Conservation (phyloP, 441 rosid genomes). For the Eutrema salsugineum region DNA sequence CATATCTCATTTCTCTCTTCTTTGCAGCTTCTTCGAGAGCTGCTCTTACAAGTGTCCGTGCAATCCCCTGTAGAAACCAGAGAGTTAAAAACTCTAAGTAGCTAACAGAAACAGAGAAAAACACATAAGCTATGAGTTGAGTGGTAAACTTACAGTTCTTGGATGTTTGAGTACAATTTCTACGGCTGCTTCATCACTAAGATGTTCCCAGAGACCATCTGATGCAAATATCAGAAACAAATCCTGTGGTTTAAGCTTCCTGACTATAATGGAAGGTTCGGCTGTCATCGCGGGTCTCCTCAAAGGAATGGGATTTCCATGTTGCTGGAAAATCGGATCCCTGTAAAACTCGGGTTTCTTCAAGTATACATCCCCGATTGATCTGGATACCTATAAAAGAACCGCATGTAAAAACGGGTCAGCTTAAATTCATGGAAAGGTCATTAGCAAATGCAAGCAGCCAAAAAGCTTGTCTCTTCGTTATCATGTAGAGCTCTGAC, state of each 20-base stretch:
- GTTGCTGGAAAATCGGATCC: conserved; percentile 54
- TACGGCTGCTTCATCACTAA: conserved; percentile 67
- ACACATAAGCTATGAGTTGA: not conserved
- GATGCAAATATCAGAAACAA: conserved; percentile 72
- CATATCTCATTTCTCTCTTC: conserved; percentile 75
- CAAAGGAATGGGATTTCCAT: conserved; percentile 54
- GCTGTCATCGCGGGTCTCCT: conserved; percentile 66
- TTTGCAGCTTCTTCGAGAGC: conserved; percentile 72
- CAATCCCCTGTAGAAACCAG: conserved; percentile 60
- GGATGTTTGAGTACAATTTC: conserved; percentile 63
- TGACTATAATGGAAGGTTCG: conserved; percentile 56
- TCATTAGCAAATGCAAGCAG: conserved; percentile 11
- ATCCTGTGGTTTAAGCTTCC: conserved; percentile 58
- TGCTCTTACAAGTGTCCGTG: conserved; percentile 71
- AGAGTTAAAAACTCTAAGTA: not conserved
- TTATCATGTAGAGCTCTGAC: conserved; percentile 12
- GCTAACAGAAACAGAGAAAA: not conserved
- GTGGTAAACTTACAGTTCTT: conserved; percentile 46
- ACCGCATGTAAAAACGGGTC: not conserved
- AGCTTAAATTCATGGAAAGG: not conserved
- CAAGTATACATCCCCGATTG: conserved; percentile 71
- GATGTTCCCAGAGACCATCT: conserved; percentile 83
- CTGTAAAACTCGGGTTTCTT: conserved; percentile 68
- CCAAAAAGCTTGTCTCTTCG: conserved; percentile 4
- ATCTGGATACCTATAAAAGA: conserved; percentile 59